A percentile compares a stretch with the other conserved stretches of the same genome.
Evolutionary conservation across 2,329 filamentous ascomycete genomes (phyloP).

Genomic region (Neonectria faginata): DNA sequence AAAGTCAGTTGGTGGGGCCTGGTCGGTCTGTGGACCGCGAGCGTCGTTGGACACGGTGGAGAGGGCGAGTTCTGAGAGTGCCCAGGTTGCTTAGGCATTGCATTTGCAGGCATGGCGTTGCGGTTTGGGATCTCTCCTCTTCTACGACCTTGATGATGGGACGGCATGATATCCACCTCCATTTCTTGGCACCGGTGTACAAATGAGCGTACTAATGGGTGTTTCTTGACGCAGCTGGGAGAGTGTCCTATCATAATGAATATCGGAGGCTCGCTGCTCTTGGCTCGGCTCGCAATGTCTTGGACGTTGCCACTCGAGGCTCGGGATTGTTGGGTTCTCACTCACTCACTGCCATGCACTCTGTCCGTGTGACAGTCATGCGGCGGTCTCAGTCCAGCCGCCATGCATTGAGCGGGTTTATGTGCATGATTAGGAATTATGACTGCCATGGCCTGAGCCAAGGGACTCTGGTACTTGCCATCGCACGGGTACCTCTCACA

Average conservation of each 20-base stretch:
- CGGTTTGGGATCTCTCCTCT: slow-evolving; percentile 51
- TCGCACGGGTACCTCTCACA: background rate
- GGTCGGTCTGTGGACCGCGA: slow-evolving; percentile 78
- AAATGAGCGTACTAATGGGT: slow-evolving; percentile 39
- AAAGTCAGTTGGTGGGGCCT: slow-evolving; percentile 83
- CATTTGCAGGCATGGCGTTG: slow-evolving; percentile 52
- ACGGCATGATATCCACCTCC: slow-evolving; percentile 56
- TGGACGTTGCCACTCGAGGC: slow-evolving; percentile 13
- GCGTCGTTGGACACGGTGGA: slow-evolving; percentile 70
- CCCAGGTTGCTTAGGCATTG: slow-evolving; percentile 37
- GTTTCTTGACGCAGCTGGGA: slow-evolving; percentile 32
- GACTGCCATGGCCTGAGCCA: slow-evolving; percentile 5
- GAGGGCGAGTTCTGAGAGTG: slow-evolving; percentile 67
- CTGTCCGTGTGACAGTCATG: slow-evolving; percentile 13
- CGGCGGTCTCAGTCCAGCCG: background rate
- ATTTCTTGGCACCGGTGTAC: slow-evolving; percentile 39
- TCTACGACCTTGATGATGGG: slow-evolving; percentile 55
- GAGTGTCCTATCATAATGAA: slow-evolving; percentile 21
- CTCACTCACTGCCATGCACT: background rate
- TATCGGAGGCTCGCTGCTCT: slow-evolving; percentile 34
- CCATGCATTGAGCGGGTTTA: slow-evolving; percentile 17
- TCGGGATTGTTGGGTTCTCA: slow-evolving; percentile 15
- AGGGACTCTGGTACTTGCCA: slow-evolving; percentile 14
- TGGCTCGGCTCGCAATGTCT: slow-evolving; percentile 26
- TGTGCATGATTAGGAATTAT: slow-evolving; percentile 17